Base-by-base conservation (phyloP, 371 early-diverging fungal genomes). In the Mortierella sp. region DNA sequence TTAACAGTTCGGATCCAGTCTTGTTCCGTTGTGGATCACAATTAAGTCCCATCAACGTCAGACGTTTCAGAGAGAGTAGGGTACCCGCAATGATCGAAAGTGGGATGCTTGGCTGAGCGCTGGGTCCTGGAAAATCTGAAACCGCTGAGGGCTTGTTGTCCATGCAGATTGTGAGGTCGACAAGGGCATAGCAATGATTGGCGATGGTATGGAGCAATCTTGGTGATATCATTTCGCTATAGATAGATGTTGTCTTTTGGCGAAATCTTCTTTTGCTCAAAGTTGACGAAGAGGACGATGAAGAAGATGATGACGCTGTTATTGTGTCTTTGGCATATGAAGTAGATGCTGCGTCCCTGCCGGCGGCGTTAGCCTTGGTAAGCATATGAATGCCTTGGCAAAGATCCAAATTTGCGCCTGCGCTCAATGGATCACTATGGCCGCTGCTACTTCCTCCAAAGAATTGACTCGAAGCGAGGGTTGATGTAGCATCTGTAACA, bases 221-320 rank as follows among this genome's bases (percentile, higher is more conserved):
- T 0, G 83, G 83, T n/a, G 83, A 81, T 47, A 81, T 64, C 70
- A 76, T 66, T 3, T 76, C 62, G 49, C 83, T 81, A 52, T 81
- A 81, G 66, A 81, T 64, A 20, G 83, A 81, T 12, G 70, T 66
- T 20, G 83, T 76, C 77, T 81, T 81, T 63, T 76, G 83, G 32
- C 83, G 72, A 24, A 59, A 28, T 57, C 75, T 64, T 45, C 72
- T 79, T 47, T 63, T 79, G 60, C 45, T 62, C 63, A n/a, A 60
- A 1, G 72, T 47, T 1, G 72, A 61, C 6, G 72, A 65, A 0
- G 80, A 62, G 0, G 81, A 62, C 0, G 72, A 70, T 1, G 75
- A 71, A 9, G 72, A 68, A 3, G 75, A 69, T 14, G 72, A 68
- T 16, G 72, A 69, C 2, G 55, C 30, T 26, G 43, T 45, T 20